phyloP scores from a whole-genome alignment of 345 rosid genomes.

The Bruguiera parviflora region DNA sequence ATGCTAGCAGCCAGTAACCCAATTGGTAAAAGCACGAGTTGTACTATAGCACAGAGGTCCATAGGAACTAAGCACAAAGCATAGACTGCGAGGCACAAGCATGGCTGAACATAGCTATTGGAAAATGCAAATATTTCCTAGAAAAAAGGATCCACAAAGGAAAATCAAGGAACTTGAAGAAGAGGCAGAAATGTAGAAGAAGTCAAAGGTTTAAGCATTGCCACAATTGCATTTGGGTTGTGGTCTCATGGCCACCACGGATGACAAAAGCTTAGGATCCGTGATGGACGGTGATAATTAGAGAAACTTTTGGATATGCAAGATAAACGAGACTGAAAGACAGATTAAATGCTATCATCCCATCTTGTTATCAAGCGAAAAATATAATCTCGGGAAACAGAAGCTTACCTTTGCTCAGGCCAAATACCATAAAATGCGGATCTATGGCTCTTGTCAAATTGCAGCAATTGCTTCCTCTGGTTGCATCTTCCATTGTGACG shows the following conservation, averaged over 20 bases:
- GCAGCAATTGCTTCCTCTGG: slow-evolving; percentile 61
- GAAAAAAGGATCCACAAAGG: not conserved
- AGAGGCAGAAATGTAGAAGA: not conserved
- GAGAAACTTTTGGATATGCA: no score
- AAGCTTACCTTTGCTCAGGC: slow-evolving; percentile 74
- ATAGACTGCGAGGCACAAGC: not conserved
- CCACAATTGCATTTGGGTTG: no score
- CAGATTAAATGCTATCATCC: no score
- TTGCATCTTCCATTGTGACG: slow-evolving; percentile 33
- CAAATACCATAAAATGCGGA: slow-evolving; percentile 94
- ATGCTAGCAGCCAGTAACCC: no score
- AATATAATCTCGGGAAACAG: not conserved
- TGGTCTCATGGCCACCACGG: no score
- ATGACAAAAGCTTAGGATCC: no score
- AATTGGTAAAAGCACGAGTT: no score
- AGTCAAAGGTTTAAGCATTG: no score
- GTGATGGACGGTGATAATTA: no score
- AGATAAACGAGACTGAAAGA: no score
- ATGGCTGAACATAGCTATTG: not conserved
- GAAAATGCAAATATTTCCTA: not conserved
- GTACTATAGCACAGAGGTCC: not conserved
- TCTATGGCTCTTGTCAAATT: slow-evolving; percentile 79
- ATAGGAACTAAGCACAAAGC: not conserved
- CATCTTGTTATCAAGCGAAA: no score
- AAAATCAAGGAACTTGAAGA: not conserved